Evolutionary conservation across 1,139 yeast genomes (phyloP).

Genomic region (Sugiyamaella pinicola): DNA sequence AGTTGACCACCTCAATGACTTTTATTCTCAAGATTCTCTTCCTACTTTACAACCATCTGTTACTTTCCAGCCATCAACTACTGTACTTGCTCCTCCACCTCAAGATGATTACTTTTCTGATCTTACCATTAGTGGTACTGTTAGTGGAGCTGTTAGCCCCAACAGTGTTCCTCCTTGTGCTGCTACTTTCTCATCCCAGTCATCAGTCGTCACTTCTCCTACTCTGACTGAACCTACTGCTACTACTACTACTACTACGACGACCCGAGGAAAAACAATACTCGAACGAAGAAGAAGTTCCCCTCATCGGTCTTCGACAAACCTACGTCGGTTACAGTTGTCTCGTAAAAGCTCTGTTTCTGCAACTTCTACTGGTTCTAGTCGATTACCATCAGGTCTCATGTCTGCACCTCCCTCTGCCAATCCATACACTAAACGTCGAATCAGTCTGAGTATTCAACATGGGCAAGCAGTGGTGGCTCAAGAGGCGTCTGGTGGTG

Average conservation of each 20-base stretch:
- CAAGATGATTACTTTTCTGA: constrained; percentile 10
- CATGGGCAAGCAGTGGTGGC: constrained; percentile 17
- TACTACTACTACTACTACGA: constrained; percentile 2
- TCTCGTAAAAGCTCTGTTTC: constrained; percentile 15
- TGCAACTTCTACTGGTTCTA: background rate
- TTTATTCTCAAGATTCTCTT: constrained; percentile 3
- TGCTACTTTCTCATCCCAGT: constrained; percentile 5
- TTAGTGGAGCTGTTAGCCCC: constrained; percentile 13
- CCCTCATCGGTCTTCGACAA: constrained; percentile 19
- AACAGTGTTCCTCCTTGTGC: constrained; percentile 8
- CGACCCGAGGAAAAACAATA: constrained; percentile 19
- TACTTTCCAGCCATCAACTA: background rate
- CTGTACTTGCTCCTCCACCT: background rate
- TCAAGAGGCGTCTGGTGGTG: too few relatives aligned
- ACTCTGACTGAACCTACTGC: constrained; percentile 4
- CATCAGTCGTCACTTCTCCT: constrained; percentile 12
- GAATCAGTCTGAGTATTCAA: constrained; percentile 16
- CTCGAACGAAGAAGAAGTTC: constrained; percentile 20
- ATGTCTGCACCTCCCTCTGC: constrained; percentile 19
- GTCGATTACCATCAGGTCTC: constrained; percentile 13
- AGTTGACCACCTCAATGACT: background rate
- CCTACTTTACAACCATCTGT: constrained; percentile 11
- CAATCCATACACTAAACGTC: constrained; percentile 14
- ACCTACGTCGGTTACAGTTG: constrained; percentile 16
- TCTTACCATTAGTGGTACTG: constrained; percentile 9